phyloP scores from a whole-genome alignment of 2,329 filamentous ascomycete genomes.

The Penicillium brevicompactum region DNA sequence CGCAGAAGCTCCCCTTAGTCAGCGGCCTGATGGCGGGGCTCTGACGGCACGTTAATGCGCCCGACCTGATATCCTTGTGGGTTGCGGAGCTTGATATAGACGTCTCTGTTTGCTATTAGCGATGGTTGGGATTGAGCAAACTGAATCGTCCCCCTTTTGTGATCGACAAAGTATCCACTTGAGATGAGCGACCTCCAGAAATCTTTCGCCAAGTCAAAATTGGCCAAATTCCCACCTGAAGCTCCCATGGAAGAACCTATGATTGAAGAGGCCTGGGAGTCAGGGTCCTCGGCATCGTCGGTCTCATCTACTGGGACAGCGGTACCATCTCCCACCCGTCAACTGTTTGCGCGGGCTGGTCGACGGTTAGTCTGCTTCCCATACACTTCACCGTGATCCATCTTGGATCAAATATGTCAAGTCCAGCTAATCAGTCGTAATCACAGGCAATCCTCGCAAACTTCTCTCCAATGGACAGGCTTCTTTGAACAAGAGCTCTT shows the following conservation, averaged over 20 bases:
- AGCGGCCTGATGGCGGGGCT: not conserved
- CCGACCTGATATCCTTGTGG: not conserved
- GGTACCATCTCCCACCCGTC: slow-evolving; percentile 73
- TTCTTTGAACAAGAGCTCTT: slow-evolving; percentile 90
- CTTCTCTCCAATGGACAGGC: slow-evolving; percentile 79
- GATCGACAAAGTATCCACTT: slow-evolving; percentile 11
- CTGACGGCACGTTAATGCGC: not conserved
- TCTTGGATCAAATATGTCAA: not conserved
- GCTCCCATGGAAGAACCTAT: slow-evolving; percentile 50
- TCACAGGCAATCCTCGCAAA: slow-evolving; percentile 47
- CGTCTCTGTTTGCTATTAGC: not conserved
- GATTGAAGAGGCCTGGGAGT: slow-evolving; percentile 48
- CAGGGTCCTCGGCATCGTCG: slow-evolving; percentile 77
- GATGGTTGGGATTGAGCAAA: not conserved
- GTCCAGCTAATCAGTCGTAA: slow-evolving; percentile 5
- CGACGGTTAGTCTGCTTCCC: slow-evolving; percentile 56
- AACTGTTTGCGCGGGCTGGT: slow-evolving; percentile 69
- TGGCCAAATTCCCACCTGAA: slow-evolving; percentile 64
- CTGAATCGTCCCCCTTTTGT: not conserved
- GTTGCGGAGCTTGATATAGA: not conserved
- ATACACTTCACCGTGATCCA: not conserved
- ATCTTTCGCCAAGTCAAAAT: slow-evolving; percentile 75
- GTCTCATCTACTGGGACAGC: slow-evolving; percentile 92
- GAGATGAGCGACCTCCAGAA: slow-evolving; percentile 80
- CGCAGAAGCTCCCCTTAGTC: not conserved